phyloP scores from a whole-genome alignment of 2,329 filamentous ascomycete genomes.

The Phoma herbarum region DNA sequence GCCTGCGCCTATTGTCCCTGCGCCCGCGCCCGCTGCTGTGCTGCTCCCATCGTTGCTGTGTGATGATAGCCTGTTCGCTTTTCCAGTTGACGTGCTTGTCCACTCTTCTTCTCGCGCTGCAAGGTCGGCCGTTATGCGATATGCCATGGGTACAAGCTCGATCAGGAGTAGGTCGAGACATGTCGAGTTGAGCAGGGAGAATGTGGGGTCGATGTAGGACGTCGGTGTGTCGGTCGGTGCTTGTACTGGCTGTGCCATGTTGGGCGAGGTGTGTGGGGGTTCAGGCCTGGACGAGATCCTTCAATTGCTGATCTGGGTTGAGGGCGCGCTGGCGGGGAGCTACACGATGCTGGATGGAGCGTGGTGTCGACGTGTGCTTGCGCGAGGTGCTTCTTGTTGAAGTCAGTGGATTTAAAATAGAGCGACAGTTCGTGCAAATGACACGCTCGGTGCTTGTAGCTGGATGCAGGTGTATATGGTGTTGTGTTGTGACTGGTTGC shows the following conservation, averaged over 20 bases:
- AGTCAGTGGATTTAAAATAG: neutral
- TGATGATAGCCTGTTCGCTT: conserved; percentile 29
- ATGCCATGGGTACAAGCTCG: conserved; percentile 93
- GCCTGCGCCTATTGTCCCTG: conserved; percentile 30
- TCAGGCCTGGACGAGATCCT: neutral
- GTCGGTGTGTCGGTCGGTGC: conserved; percentile 28
- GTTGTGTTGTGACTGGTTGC: neutral
- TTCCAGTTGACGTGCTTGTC: conserved; percentile 28
- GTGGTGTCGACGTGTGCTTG: neutral
- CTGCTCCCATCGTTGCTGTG: conserved; percentile 38
- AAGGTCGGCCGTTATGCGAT: conserved; percentile 81
- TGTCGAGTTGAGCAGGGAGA: conserved; percentile 80
- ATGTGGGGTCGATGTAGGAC: conserved; percentile 72
- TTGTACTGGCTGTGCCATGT: conserved; percentile 29
- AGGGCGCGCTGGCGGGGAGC: neutral
- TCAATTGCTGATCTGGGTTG: neutral
- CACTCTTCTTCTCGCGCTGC: conserved; percentile 60
- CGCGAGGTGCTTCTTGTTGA: neutral
- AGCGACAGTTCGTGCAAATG: neutral
- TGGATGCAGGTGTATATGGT: neutral
- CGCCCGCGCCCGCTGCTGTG: conserved; percentile 35
- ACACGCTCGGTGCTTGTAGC: too few species aligned
- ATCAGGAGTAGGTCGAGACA: conserved; percentile 95
- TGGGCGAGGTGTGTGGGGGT: neutral
- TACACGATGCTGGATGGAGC: neutral